Conservation (phyloP, 768 basidiomycete species). For the Dioszegia aurantiaca region DNA sequence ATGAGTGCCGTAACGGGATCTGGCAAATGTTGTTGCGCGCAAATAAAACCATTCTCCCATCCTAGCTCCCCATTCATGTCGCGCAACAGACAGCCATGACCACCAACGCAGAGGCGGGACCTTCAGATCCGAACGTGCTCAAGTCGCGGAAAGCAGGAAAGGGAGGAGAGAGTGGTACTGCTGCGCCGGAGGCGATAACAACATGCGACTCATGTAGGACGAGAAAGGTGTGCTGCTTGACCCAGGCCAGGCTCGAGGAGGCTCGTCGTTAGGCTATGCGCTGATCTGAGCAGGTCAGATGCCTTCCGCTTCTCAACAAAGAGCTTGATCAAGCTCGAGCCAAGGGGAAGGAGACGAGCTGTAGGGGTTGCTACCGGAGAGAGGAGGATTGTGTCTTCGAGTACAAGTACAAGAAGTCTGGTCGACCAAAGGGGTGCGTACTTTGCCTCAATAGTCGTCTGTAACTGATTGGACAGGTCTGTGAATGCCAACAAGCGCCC, state of each 20-base stretch:
- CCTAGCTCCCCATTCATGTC: too few relatives aligned
- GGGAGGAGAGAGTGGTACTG: too few relatives aligned
- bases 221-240: slow-evolving; percentile 3
- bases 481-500: neutral
- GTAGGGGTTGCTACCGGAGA: slow-evolving; percentile 10
- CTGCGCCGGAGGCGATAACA: neutral
- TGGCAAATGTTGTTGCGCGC: too few relatives aligned
- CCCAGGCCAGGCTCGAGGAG: neutral
- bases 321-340: neutral
- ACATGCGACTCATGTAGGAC: slow-evolving; percentile 13
- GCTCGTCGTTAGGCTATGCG: neutral
- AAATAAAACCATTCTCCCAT: too few relatives aligned
- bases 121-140: neutral
- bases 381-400: slow-evolving; percentile 14
- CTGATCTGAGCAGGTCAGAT: slow-evolving; percentile 5
- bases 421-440: slow-evolving; percentile 14
- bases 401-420: slow-evolving; percentile 19
- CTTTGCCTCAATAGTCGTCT: too few relatives aligned
- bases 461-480: too few relatives aligned
- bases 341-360: slow-evolving; percentile 3
- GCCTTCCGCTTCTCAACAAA: neutral
- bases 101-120: slow-evolving; percentile 8
- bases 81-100: too few relatives aligned
- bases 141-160: too few relatives aligned
- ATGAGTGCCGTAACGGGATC: too few relatives aligned